phyloP scores from a whole-genome alignment of 305 asterid species.

The Fraxinus albicans region DNA sequence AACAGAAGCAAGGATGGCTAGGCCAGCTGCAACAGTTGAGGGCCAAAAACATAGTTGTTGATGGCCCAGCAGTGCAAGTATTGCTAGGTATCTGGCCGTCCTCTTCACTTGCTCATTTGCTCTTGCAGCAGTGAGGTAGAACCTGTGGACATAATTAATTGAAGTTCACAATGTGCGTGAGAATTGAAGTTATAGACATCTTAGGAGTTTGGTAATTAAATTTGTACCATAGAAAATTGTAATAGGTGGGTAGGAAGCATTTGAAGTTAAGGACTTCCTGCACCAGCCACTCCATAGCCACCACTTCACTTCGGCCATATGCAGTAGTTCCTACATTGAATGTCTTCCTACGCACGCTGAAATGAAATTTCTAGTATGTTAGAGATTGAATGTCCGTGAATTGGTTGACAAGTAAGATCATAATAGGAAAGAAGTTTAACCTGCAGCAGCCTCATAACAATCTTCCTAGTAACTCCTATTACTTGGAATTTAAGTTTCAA shows the following conservation, averaged over 20 bases:
- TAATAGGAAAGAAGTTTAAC: not conserved
- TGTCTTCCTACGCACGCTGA: slow-evolving; percentile 58
- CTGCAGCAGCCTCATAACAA: not conserved
- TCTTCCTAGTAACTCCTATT: not conserved
- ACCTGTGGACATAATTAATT: slow-evolving; percentile 44
- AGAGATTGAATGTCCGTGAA: not conserved
- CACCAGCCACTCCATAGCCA: slow-evolving; percentile 99
- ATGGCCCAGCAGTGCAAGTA: slow-evolving; percentile 73
- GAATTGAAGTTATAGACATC: not conserved
- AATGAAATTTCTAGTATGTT: not conserved
- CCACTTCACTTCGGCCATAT: slow-evolving; percentile 76
- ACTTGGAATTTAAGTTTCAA: not conserved
- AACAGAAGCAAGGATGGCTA: slow-evolving; percentile 70
- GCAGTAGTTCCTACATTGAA: slow-evolving; percentile 54
- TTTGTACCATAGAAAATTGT: slow-evolving; percentile 82
- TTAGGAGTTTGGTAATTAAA: not conserved
- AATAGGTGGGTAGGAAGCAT: slow-evolving; percentile 80
- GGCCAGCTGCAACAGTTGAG: slow-evolving; percentile 88
- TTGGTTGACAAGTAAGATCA: not conserved
- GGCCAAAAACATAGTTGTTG: slow-evolving; percentile 95
- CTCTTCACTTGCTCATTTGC: slow-evolving; percentile 59
- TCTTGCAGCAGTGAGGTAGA: slow-evolving; percentile 75
- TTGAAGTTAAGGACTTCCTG: slow-evolving; percentile 84
- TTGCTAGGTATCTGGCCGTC: slow-evolving; percentile 67
- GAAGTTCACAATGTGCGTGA: not conserved